phyloP scores from a whole-genome alignment of 1,139 yeast genomes.

The Scheffersomyces cryptocercus region DNA sequence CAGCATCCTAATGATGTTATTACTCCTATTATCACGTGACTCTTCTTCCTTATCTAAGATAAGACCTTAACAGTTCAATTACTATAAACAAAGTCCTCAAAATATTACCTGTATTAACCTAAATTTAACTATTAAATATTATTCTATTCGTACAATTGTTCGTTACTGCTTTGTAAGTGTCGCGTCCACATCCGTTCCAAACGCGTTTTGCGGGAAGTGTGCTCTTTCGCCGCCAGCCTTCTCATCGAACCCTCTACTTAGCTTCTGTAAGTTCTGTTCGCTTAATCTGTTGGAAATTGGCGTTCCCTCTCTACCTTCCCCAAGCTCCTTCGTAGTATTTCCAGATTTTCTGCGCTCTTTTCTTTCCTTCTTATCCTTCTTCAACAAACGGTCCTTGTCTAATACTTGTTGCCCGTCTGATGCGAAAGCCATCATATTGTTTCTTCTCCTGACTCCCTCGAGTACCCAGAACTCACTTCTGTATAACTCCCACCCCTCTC shows the following conservation, averaged over 20 bases:
- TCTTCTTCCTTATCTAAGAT: too few species aligned
- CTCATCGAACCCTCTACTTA: conserved; percentile 8
- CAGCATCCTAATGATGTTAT: too few species aligned
- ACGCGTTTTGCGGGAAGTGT: too few species aligned
- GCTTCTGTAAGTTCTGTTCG: conserved; percentile 28
- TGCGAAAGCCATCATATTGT: conserved; percentile 39
- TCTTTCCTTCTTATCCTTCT: conserved; percentile 39
- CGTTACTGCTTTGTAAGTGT: too few species aligned
- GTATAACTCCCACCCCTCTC: conserved; percentile 95
- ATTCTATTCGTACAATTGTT: too few species aligned
- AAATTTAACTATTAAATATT: too few species aligned
- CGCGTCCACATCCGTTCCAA: too few species aligned
- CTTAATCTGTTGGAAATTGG: conserved; percentile 20
- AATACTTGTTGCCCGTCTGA: conserved; percentile 15
- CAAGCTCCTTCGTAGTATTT: conserved; percentile 3
- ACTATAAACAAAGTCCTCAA: too few species aligned
- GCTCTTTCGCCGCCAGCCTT: conserved; percentile 1
- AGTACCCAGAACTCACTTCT: conserved; percentile 91
- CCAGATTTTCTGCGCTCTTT: conserved; percentile 32
- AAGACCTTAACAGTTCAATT: too few species aligned
- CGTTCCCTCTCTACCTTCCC: background rate
- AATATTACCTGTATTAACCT: too few species aligned
- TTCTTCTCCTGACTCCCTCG: conserved; percentile 73
- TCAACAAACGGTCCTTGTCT: conserved; percentile 28
- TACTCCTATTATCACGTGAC: too few species aligned